phyloP scores from a whole-genome alignment of 495 filamentous ascomycete species.

The Lineolata rhizophorae region DNA sequence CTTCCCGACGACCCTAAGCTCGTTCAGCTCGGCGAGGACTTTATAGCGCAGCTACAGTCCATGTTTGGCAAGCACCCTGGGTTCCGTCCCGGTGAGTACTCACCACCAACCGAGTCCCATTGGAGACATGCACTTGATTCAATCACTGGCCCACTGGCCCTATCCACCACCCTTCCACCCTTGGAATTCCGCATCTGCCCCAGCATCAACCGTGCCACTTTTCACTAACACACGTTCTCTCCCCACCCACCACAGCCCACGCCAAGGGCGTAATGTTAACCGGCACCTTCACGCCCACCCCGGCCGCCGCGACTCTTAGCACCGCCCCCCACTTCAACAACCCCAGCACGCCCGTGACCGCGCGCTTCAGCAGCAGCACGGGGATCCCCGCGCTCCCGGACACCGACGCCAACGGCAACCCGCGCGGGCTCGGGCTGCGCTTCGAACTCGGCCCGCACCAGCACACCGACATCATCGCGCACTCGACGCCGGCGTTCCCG shows the following conservation, averaged over 20 bases:
- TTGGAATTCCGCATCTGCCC: no score
- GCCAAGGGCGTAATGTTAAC: slow-evolving; percentile 26
- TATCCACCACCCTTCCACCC: slow-evolving; percentile 1
- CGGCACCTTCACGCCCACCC: slow-evolving; percentile 28
- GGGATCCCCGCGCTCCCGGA: slow-evolving; percentile 30
- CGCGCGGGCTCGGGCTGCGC: slow-evolving; percentile 27
- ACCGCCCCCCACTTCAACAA: slow-evolving; percentile 27
- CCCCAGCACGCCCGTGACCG: slow-evolving; percentile 23
- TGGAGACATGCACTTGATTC: no score
- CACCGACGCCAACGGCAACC: slow-evolving; percentile 24
- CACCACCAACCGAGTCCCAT: neutral
- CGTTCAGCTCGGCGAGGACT: slow-evolving; percentile 20
- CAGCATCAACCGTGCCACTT: slow-evolving; percentile 1
- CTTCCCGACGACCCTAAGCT: slow-evolving; percentile 11
- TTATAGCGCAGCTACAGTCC: slow-evolving; percentile 18
- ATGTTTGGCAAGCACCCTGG: slow-evolving; percentile 25
- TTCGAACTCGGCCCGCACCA: slow-evolving; percentile 24
- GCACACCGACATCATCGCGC: slow-evolving; percentile 33
- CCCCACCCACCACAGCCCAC: slow-evolving; percentile 19
- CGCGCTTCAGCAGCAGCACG: slow-evolving; percentile 30
- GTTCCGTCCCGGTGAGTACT: slow-evolving; percentile 21
- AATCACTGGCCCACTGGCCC: neutral
- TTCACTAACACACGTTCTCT: neutral
- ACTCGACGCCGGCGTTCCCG: slow-evolving; percentile 27
- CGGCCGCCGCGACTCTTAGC: slow-evolving; percentile 21